A percentile compares a stretch with the other conserved stretches of the same genome.
These are phyloP conservation scores for Boletus chippewaensis DNA, from an alignment of 1,284 basidiomycete species.

Conservation along the genomic window DNA sequence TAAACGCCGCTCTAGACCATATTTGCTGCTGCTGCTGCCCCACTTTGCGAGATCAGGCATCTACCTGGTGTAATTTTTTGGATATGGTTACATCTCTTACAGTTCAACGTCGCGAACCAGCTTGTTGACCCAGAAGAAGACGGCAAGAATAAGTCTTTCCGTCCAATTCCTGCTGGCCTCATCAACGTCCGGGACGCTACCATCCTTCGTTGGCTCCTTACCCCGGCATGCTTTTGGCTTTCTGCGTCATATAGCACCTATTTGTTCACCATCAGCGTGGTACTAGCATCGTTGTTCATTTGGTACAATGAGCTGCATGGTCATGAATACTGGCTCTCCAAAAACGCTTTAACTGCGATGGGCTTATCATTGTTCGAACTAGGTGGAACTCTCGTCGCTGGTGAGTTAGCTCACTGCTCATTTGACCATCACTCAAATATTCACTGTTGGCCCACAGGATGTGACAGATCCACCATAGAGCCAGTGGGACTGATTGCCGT, in stretches of 20 bases:
- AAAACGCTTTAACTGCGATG: constrained; percentile 30
- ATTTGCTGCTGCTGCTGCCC: constrained; percentile 34
- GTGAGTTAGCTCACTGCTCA: constrained; percentile 7
- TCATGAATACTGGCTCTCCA: constrained; percentile 31
- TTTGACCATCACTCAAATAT: background rate
- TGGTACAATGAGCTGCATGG: constrained; percentile 36
- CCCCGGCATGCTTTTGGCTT: constrained; percentile 30
- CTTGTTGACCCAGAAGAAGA: constrained; percentile 37
- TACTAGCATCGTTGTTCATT: constrained; percentile 26
- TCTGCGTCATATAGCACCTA: constrained; percentile 33
- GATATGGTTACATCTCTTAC: constrained; percentile 42
- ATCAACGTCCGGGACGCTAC: constrained; percentile 32
- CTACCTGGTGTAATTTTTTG: constrained; percentile 34
- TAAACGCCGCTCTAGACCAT: constrained; percentile 28
- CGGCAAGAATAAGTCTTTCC: constrained; percentile 35
- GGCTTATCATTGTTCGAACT: constrained; percentile 32
- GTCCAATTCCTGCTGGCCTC: constrained; percentile 38
- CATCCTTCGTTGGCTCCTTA: constrained; percentile 35
- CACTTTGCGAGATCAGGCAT: constrained; percentile 20
- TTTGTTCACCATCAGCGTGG: constrained; percentile 31
- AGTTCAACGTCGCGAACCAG: constrained; percentile 44
- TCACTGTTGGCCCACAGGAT: constrained; percentile 16
- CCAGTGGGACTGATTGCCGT: constrained; percentile 26
- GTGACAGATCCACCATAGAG: constrained; percentile 23
- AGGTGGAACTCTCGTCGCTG: constrained; percentile 29